A percentile compares a stretch with the other conserved stretches of the same genome.
Conservation (phyloP, 331 rosid genomes). For the Malus hybrid region DNA sequence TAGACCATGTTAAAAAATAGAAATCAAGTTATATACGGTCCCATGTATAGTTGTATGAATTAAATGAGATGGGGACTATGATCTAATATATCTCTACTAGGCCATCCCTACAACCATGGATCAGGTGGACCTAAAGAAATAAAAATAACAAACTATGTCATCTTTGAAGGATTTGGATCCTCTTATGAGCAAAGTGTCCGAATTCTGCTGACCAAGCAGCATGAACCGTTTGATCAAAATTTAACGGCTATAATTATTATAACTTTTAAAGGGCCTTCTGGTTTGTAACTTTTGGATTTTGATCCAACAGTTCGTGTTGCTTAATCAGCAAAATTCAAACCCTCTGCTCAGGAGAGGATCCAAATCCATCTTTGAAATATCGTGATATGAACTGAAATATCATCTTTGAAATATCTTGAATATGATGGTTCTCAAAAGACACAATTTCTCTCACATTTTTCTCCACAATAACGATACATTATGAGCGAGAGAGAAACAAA, state of each 20-base stretch:
- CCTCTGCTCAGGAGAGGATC: too few species aligned
- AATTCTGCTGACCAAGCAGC: too few species aligned
- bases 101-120: slow-evolving; percentile 19
- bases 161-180: too few species aligned
- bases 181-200: too few species aligned
- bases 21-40: slow-evolving; percentile 4
- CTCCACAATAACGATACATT: background rate
- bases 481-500: background rate
- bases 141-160: background rate
- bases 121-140: slow-evolving; percentile 18
- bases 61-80: slow-evolving; percentile 15
- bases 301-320: too few species aligned
- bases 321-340: too few species aligned
- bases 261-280: too few species aligned
- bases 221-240: too few species aligned
- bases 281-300: too few species aligned
- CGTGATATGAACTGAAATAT: background rate
- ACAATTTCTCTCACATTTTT: background rate
- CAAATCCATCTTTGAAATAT: too few species aligned
- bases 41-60: slow-evolving; percentile 11
- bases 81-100: slow-evolving; percentile 14
- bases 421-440: background rate
- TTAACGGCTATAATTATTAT: too few species aligned
- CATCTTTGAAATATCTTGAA: background rate
- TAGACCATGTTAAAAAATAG: background rate